Evolutionary conservation across 139 green algal genomes (phyloP).

Genomic region (Gonium pectorale): DNA sequence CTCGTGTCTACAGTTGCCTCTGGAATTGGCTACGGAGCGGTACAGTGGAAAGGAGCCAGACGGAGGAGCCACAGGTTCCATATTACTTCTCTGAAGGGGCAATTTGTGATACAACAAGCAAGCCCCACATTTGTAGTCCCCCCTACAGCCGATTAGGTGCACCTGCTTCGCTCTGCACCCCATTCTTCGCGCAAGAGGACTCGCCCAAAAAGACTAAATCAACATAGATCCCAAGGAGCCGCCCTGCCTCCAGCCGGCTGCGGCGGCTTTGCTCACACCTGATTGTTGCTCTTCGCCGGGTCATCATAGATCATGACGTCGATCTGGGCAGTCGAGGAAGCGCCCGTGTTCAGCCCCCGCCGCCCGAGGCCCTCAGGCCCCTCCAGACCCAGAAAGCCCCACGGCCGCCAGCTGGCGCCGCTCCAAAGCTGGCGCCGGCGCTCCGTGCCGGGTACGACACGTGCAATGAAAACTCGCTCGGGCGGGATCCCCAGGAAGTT

Average conservation of each 20-base stretch:
- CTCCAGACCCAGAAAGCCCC: not conserved
- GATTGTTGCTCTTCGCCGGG: not conserved
- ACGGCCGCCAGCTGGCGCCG: no score
- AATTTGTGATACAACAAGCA: not conserved
- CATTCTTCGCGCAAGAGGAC: not conserved
- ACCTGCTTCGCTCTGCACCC: not conserved
- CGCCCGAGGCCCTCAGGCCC: not conserved
- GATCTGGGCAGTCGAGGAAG: no score
- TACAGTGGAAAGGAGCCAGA: not conserved
- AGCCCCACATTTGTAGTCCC: not conserved
- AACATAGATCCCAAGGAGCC: not conserved
- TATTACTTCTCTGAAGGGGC: not conserved
- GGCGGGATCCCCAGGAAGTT: not conserved
- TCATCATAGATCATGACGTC: not conserved
- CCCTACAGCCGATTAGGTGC: no score
- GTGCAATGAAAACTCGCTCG: slow-evolving; percentile 6
- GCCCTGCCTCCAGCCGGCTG: not conserved
- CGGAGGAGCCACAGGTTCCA: not conserved
- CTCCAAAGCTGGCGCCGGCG: not conserved
- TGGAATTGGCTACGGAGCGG: not conserved
- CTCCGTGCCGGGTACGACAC: not conserved
- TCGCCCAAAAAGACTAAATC: not conserved
- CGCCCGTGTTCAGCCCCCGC: not conserved
- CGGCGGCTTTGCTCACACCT: not conserved
- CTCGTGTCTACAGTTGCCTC: not conserved